These are phyloP conservation scores for Avicennia marina DNA, from an alignment of 257 asterid genomes.

Conservation along the genomic window DNA sequence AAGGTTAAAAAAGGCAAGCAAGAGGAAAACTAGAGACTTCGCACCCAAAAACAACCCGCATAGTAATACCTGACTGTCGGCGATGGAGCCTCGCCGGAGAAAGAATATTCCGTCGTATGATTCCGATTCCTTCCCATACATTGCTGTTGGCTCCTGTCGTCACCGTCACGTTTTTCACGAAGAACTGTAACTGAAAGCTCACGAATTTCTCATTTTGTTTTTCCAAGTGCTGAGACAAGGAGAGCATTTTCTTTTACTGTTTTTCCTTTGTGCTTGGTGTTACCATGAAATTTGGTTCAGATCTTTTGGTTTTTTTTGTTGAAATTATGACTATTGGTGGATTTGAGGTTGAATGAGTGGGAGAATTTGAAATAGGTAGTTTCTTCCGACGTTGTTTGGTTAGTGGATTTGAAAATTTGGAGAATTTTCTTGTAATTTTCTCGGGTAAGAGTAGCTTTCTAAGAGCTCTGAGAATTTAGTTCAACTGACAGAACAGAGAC, in stretches of 20 bases:
- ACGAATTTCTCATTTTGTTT: background rate
- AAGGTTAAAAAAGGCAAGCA: background rate
- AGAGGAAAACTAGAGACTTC: background rate
- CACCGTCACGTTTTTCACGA: conserved; percentile 70
- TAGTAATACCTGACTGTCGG: conserved; percentile 16
- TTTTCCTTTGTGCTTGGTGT: conserved; percentile 12
- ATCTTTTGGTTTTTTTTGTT: conserved; percentile 7
- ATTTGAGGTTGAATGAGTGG: conserved; percentile 18
- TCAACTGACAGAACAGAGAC: background rate
- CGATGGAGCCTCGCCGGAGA: conserved; percentile 45
- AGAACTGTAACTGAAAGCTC: conserved; percentile 19
- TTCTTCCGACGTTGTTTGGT: background rate
- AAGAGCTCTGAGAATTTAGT: background rate
- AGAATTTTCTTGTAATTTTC: conserved; percentile 3
- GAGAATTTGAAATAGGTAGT: conserved; percentile 13
- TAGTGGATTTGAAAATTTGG: conserved; percentile 9
- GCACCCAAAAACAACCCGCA: background rate
- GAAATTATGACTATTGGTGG: conserved; percentile 26
- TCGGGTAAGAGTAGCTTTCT: background rate
- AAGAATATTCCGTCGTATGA: conserved; percentile 20
- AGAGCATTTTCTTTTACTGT: background rate
- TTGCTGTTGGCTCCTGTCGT: conserved; percentile 42
- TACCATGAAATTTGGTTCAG: conserved; percentile 16
- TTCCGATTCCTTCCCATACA: conserved; percentile 25
- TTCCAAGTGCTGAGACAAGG: background rate